Conservation (phyloP, 2,329 filamentous ascomycete species). For the Magnaporthiopsis poae region DNA sequence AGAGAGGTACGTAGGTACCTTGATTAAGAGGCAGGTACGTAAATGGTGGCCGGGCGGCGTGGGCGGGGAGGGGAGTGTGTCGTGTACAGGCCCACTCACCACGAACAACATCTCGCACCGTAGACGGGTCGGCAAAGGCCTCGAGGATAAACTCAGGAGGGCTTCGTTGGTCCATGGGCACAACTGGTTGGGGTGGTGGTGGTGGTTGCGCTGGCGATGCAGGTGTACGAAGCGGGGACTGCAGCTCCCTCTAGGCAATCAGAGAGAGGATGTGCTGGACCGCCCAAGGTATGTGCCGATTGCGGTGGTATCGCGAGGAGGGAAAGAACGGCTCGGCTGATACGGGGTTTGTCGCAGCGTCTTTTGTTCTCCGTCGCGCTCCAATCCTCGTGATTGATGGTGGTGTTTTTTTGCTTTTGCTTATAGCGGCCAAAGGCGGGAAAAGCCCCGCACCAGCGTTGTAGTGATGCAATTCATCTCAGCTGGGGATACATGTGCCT, state of each 20-base stretch:
- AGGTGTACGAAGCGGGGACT: neutral
- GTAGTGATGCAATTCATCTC: neutral
- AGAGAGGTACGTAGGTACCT: too few relatives aligned
- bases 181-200: neutral
- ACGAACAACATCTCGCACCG: constrained; percentile 86
- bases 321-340: neutral
- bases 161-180: constrained; percentile 37
- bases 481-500: neutral
- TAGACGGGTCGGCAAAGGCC: constrained; percentile 81
- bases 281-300: neutral
- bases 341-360: neutral
- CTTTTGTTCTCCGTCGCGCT: too few relatives aligned
- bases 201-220: neutral
- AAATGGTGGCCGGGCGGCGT: too few relatives aligned
- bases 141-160: constrained; percentile 88
- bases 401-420: neutral
- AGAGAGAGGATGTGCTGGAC: neutral
- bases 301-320: neutral
- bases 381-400: too few relatives aligned
- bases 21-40: too few relatives aligned
- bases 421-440: neutral
- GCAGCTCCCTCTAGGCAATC: neutral
- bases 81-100: constrained; percentile 39
- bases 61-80: too few relatives aligned
- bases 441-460: neutral